Evolutionary conservation across 1,139 yeast genomes (phyloP).

Genomic region (Yamadazyma siamensis): DNA sequence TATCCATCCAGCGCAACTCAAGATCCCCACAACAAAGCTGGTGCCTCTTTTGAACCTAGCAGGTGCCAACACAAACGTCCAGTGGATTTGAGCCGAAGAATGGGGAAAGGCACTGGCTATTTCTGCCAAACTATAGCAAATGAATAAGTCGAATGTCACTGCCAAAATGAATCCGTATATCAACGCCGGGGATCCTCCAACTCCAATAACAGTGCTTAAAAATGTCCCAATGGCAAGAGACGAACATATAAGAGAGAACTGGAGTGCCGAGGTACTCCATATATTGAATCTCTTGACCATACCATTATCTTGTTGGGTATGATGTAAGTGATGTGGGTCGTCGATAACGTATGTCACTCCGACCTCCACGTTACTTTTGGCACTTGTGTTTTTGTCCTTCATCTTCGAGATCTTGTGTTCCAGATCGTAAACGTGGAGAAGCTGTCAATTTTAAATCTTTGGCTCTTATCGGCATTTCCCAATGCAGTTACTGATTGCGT

Average conservation of each 20-base stretch:
- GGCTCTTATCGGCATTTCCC: too few species aligned
- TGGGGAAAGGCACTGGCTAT: conserved; percentile 27
- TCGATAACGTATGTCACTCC: too few species aligned
- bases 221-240: conserved; percentile 25
- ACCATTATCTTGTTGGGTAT: not conserved
- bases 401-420: too few species aligned
- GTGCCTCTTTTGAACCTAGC: conserved; percentile 14
- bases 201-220: conserved; percentile 23
- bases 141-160: conserved; percentile 18
- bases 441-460: too few species aligned
- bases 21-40: conserved; percentile 45
- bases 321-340: not conserved
- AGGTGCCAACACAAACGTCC: conserved; percentile 27
- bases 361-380: too few species aligned
- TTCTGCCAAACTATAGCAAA: conserved; percentile 25
- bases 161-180: conserved; percentile 23
- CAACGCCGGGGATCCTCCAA: conserved; percentile 25
- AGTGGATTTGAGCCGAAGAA: conserved; percentile 28
- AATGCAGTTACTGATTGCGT: too few species aligned
- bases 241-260: conserved; percentile 23
- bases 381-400: too few species aligned
- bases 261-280: conserved; percentile 22
- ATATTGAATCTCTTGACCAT: conserved; percentile 20
- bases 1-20: conserved; percentile 51
- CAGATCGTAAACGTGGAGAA: too few species aligned